These are phyloP conservation scores for Streptanthus diversifolius DNA, from an alignment of 345 rosid species.

Conservation along the genomic window DNA sequence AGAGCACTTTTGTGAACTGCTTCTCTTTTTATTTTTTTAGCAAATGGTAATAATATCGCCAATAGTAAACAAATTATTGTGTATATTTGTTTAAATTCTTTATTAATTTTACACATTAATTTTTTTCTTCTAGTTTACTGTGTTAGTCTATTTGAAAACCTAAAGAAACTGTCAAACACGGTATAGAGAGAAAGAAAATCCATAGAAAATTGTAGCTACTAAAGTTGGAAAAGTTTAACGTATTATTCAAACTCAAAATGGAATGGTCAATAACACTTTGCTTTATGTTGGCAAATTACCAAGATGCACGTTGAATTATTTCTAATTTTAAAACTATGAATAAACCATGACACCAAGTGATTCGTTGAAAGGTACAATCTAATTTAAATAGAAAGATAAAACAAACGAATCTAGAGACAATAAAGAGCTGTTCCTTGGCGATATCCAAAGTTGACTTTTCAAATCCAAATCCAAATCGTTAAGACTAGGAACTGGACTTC, in stretches of 20 bases:
- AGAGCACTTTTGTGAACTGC: not conserved
- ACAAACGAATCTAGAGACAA: slow-evolving; percentile 13
- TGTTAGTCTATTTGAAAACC: not conserved
- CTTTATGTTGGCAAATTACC: slow-evolving; percentile 19
- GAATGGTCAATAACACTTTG: not conserved
- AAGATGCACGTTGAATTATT: slow-evolving; percentile 30
- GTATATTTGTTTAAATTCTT: slow-evolving; percentile 4
- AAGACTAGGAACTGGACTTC: slow-evolving; percentile 17
- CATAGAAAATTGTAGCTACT: not conserved
- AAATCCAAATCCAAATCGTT: slow-evolving; percentile 16
- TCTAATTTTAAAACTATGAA: not conserved
- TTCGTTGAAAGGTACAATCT: not conserved
- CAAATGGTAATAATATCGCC: slow-evolving; percentile 1
- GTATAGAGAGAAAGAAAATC: not conserved
- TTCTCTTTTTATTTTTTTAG: not conserved
- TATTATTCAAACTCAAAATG: slow-evolving; percentile 14
- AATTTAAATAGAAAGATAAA: not conserved
- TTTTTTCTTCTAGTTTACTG: not conserved
- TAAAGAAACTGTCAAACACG: slow-evolving; percentile 20
- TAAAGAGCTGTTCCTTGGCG: slow-evolving; percentile 12
- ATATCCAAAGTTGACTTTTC: slow-evolving; percentile 35
- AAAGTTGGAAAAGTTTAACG: not conserved
- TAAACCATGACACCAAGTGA: not conserved
- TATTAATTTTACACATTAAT: not conserved
- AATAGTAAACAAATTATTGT: not conserved